Conservation (phyloP, 768 basidiomycete genomes). For the Lactarius hatsudake region DNA sequence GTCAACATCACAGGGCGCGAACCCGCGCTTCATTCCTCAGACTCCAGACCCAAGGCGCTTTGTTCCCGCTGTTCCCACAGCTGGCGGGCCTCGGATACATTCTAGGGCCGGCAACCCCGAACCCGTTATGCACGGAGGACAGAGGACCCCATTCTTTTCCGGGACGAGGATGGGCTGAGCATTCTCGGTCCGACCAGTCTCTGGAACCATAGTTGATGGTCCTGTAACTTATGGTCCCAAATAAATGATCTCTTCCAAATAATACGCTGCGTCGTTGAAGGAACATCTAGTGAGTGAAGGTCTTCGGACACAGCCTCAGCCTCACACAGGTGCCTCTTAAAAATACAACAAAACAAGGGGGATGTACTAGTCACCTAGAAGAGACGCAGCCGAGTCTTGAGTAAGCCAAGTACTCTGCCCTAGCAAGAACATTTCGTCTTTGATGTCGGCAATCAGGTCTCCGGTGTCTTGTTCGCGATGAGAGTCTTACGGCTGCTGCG, state of each 20-base stretch:
- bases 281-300: neutral
- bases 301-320: too few species aligned
- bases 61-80: slow-evolving; percentile 16
- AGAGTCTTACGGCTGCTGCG: neutral
- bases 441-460: neutral
- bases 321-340: too few species aligned
- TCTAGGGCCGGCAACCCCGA: slow-evolving; percentile 26
- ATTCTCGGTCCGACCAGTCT: neutral
- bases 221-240: neutral
- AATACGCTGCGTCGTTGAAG: neutral
- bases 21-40: slow-evolving; percentile 25
- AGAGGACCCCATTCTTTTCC: slow-evolving; percentile 55
- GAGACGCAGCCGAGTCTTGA: neutral
- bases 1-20: slow-evolving; percentile 12
- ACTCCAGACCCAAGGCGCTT: slow-evolving; percentile 26
- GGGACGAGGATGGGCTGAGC: slow-evolving; percentile 31
- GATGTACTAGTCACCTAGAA: neutral
- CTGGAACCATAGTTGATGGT: neutral
- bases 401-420: neutral
- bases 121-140: slow-evolving; percentile 30
- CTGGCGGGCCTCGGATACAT: slow-evolving; percentile 15
- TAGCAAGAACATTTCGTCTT: neutral
- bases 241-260: neutral
- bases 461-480: neutral
- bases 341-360: accelerated